Conservation (phyloP, 768 basidiomycete species). For the Lyophyllum decastes region DNA sequence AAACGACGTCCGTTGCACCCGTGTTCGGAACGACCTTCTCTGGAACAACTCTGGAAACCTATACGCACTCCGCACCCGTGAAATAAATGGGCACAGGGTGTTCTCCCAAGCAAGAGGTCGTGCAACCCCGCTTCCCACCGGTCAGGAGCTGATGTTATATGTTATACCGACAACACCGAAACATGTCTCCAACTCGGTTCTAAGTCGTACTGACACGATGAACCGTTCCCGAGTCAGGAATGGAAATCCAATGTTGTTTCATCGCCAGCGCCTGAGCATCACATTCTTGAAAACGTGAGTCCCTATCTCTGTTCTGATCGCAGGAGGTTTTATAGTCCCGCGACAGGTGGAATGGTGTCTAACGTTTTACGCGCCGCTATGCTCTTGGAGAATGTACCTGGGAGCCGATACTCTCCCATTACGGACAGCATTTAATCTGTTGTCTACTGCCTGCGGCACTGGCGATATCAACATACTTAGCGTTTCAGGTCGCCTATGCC, state of each 20-base stretch:
- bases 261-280: not conserved
- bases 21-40: too few species aligned
- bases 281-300: not conserved
- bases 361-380: not conserved
- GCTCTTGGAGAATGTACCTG: not conserved
- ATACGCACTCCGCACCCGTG: too few species aligned
- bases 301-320: not conserved
- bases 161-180: not conserved
- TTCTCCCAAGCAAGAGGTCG: not conserved
- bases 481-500: too few species aligned
- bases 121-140: not conserved
- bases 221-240: not conserved
- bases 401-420: not conserved
- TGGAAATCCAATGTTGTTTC: too few species aligned
- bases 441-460: too few species aligned
- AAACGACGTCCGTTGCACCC: too few species aligned
- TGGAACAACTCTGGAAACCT: too few species aligned
- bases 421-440: too few species aligned
- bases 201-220: not conserved
- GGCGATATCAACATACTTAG: too few species aligned
- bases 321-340: not conserved
- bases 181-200: not conserved
- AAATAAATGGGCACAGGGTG: too few species aligned
- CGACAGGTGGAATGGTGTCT: not conserved
- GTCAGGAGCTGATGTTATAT: not conserved